These are phyloP conservation scores for Lunasporangiospora selenospora DNA, from an alignment of 192 early-diverging fungal genomes.

Conservation along the genomic window DNA sequence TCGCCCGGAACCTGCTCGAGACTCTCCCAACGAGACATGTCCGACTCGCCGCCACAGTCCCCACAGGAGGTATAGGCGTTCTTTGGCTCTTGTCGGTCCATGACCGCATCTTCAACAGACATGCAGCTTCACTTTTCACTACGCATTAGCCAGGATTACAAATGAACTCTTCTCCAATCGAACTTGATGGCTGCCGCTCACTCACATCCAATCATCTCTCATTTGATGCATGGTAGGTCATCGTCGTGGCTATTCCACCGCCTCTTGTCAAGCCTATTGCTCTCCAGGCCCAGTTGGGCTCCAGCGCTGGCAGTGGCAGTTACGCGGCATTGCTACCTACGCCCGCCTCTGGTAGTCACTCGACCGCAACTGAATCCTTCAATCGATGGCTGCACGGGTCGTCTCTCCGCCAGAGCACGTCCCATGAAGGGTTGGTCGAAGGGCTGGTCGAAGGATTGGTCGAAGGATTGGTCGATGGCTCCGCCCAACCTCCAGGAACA, in stretches of 20 bases:
- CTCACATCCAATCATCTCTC: neutral
- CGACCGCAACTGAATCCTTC: slow-evolving; percentile 9
- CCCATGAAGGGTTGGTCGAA: too few relatives aligned
- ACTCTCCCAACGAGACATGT: too few relatives aligned
- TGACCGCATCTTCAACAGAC: too few relatives aligned
- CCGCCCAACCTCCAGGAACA: neutral
- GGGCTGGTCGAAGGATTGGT: too few relatives aligned
- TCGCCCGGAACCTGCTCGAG: too few relatives aligned
- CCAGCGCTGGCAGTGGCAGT: slow-evolving; percentile 4
- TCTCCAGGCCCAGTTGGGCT: slow-evolving; percentile 16
- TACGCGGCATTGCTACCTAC: slow-evolving; percentile 15
- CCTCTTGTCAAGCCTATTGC: slow-evolving; percentile 19
- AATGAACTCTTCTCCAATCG: neutral
- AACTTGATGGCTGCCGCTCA: neutral
- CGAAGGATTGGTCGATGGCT: too few relatives aligned
- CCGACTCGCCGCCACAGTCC: slow-evolving; percentile 3
- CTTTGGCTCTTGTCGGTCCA: too few relatives aligned
- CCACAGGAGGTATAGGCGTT: too few relatives aligned
- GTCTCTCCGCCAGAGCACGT: neutral
- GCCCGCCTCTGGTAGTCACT: slow-evolving; percentile 14
- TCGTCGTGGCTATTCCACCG: slow-evolving; percentile 31
- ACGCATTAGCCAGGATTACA: too few relatives aligned
- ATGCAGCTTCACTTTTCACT: too few relatives aligned
- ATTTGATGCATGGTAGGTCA: neutral
- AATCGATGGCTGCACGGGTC: slow-evolving; percentile 1